Evolutionary conservation across 2,329 filamentous ascomycete genomes (phyloP).

Genomic region (Tolypocladium amazonense): DNA sequence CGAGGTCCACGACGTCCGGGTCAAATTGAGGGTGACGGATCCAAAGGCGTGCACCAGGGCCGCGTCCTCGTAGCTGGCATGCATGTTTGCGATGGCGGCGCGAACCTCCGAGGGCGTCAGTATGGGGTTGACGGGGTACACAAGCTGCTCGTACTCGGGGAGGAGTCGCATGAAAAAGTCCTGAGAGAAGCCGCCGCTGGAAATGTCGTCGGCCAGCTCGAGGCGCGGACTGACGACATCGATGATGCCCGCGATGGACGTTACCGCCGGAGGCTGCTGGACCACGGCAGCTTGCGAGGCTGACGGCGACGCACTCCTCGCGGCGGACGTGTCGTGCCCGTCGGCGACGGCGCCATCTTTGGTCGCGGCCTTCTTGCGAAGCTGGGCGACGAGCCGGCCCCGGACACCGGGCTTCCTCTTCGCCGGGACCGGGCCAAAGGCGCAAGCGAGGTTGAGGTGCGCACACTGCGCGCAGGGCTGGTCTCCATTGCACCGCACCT

Average conservation of each 20-base stretch:
- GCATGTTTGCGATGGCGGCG: conserved; percentile 20
- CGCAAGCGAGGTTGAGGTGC: conserved; percentile 22
- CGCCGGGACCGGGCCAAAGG: conserved; percentile 19
- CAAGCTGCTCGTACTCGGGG: conserved; percentile 21
- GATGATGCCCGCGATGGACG: conserved; percentile 15
- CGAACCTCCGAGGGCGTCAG: conserved; percentile 19
- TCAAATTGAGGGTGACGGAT: conserved; percentile 25
- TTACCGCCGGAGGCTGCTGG: conserved; percentile 5
- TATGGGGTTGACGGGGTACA: conserved; percentile 26
- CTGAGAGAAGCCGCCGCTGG: conserved; percentile 10
- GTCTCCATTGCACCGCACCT: conserved; percentile 24
- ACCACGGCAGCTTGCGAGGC: not conserved
- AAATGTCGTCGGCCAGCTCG: conserved; percentile 1
- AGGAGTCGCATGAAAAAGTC: conserved; percentile 23
- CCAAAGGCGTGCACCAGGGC: conserved; percentile 25
- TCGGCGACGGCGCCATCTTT: not conserved
- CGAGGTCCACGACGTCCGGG: conserved; percentile 16
- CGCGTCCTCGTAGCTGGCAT: conserved; percentile 19
- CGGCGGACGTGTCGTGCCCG: not conserved
- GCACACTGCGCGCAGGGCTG: conserved; percentile 24
- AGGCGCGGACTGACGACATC: conserved; percentile 4
- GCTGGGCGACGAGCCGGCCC: conserved; percentile 23
- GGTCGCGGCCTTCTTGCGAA: conserved; percentile 13
- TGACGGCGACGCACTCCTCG: not conserved
- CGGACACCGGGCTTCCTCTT: conserved; percentile 24